Base-by-base conservation (phyloP, 768 basidiomycete genomes). In the Amanita inopinata region DNA sequence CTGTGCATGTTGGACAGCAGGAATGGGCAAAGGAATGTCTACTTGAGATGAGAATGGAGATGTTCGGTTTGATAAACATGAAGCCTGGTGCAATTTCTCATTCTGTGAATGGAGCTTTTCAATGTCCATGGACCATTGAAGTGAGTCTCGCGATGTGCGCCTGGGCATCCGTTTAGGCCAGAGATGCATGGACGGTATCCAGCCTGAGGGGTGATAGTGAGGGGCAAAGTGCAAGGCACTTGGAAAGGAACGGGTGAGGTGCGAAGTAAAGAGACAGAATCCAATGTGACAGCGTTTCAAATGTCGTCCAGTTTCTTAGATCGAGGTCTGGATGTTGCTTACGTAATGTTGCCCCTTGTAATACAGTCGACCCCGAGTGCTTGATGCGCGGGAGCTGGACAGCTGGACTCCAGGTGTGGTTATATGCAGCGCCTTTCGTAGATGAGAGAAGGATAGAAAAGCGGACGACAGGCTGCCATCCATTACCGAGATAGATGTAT, bases 161-260 rank as follows among this genome's bases (percentile, higher is more conserved):
- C 24, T 39, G 24, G 14, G 12, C 25, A 3, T 7, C 14, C 27
- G 38, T 18, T 10, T 39, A 17, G 27, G 38, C 38, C 38, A 39
- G n/a, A 39, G 24, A 39, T 30, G 38, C 38, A 39, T 39, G 38
- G 25, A n/a, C n/a, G n/a, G n/a, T n/a, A n/a, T n/a, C n/a, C n/a
- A n/a, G n/a, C 23, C 2, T 24, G 14, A 18, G 22, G 19, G 24
- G 12, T 9, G 32, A 19, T 11, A n/a, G 27, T 28, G 27, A 28
- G 27, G n/a, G 27, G n/a, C n/a, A 28, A 28, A n/a, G 27, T 7
- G n/a, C 7, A n/a, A 28, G 27, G 27, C 7, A 28, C 27, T 28
- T 6, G 27, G 27, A 28, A 7, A 7, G 27, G 27, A 28, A 28
- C 27, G 27, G 7, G n/a, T n/a, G 27, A 28, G n/a, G n/a, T n/a